These are phyloP conservation scores for Myriosclerotinia duriaeana DNA, from an alignment of 2,329 filamentous ascomycete genomes.

Conservation along the genomic window DNA sequence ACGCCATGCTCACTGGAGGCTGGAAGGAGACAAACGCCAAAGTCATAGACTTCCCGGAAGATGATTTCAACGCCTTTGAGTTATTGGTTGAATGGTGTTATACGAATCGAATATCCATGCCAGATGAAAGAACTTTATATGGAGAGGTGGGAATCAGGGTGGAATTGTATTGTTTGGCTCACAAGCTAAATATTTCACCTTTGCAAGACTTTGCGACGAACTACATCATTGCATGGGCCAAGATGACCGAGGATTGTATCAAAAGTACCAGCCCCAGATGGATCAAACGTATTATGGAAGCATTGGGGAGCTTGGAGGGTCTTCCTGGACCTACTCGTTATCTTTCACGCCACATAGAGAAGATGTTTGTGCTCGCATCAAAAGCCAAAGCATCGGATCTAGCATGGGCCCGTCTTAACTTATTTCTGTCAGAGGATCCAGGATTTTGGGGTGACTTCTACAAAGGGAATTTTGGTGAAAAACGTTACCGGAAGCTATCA, in stretches of 20 bases:
- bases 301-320: not conserved
- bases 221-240: constrained; percentile 5
- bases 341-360: not conserved
- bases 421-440: not conserved
- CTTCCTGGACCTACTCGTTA: not conserved
- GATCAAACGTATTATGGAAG: not conserved
- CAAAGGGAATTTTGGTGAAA: too few species aligned
- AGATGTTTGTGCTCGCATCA: not conserved
- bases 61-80: constrained; percentile 24
- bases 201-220: constrained; percentile 8
- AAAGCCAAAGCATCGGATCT: not conserved
- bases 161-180: constrained; percentile 5
- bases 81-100: constrained; percentile 17
- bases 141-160: not conserved
- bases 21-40: constrained; percentile 24
- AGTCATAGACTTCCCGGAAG: constrained; percentile 20
- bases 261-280: not conserved
- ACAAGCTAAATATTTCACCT: not conserved
- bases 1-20: constrained; percentile 21
- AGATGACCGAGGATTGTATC: not conserved
- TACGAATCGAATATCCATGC: not conserved
- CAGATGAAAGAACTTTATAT: not conserved
- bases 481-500: not conserved
- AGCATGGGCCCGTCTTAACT: not conserved
- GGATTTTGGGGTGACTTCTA: too few species aligned